A percentile compares a stretch with the other conserved stretches of the same genome.
phyloP scores from a whole-genome alignment of 2,329 filamentous ascomycete species.

The Alternaria longipes region DNA sequence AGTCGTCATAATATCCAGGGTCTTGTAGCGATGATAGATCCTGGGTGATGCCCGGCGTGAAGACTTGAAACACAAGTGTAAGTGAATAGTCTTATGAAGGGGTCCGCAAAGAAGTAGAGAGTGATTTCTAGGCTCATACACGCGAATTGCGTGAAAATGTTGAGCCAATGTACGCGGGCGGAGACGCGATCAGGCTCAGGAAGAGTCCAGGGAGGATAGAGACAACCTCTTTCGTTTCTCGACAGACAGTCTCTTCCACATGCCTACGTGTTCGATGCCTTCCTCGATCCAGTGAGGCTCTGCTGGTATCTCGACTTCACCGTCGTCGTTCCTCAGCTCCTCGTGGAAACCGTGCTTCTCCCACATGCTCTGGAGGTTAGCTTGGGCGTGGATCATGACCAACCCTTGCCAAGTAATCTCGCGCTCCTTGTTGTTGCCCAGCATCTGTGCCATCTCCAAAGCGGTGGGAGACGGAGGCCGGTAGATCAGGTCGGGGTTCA shows the following conservation, averaged over 20 bases:
- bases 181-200: not conserved
- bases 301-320: constrained; percentile 40
- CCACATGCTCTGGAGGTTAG: constrained; percentile 71
- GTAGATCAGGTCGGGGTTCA: constrained; percentile 63
- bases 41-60: not conserved
- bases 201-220: constrained; percentile 18
- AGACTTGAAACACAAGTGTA: not conserved
- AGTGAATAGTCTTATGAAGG: not conserved
- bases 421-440: constrained; percentile 53
- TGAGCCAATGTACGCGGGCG: not conserved
- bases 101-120: not conserved
- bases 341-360: constrained; percentile 78
- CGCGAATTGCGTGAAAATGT: not conserved
- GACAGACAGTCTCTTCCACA: constrained; percentile 68
- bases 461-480: constrained; percentile 51
- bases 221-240: constrained; percentile 25
- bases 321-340: constrained; percentile 69
- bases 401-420: constrained; percentile 74
- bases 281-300: constrained; percentile 76
- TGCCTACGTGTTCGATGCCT: constrained; percentile 83
- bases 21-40: not conserved
- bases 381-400: constrained; percentile 82
- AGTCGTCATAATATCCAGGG: not conserved
- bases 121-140: not conserved
- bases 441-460: constrained; percentile 55